Evolutionary conservation across 2,329 filamentous ascomycete species (phyloP).

Genomic region (Lasiodiplodia citricola): DNA sequence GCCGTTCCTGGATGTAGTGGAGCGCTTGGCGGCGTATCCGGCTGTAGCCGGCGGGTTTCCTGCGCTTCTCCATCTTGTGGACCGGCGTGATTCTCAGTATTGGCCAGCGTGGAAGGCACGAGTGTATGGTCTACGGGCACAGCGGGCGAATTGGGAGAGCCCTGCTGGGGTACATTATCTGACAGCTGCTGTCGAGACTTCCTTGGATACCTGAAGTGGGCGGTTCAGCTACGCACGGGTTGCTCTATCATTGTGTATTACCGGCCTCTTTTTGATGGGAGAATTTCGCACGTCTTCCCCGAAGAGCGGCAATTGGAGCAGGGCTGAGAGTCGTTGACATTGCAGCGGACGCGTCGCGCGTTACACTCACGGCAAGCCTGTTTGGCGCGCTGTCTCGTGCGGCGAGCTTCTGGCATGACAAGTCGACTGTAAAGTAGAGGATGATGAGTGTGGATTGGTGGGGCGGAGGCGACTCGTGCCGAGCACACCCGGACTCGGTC

Average conservation of each 20-base stretch:
- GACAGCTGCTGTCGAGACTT: neutral
- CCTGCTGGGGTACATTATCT: neutral
- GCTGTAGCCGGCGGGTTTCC: constrained; percentile 17
- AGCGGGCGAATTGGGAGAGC: neutral
- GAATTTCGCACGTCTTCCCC: constrained; percentile 48
- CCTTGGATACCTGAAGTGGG: constrained; percentile 25
- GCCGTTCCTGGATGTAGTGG: constrained; percentile 37
- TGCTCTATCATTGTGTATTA: constrained; percentile 37
- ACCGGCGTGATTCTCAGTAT: neutral
- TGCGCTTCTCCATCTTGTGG: neutral
- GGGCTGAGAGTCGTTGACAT: constrained; percentile 52
- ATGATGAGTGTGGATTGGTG: neutral
- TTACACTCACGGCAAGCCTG: constrained; percentile 53
- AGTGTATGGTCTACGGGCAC: no score
- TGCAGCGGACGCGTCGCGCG: constrained; percentile 52
- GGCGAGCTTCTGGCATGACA: neutral
- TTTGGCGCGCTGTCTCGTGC: constrained; percentile 42
- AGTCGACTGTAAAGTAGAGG: neutral
- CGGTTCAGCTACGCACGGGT: constrained; percentile 27
- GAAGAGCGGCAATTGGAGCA: constrained; percentile 49
- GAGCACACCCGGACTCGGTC: neutral
- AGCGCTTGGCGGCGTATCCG: constrained; percentile 27
- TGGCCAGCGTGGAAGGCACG: no score
- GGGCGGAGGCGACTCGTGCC: neutral
- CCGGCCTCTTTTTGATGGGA: constrained; percentile 51